Percentiles rank a stretch among this genome's conserved stretches.
Evolutionary conservation across 1,139 yeast species (phyloP).

Genomic region (Debaryomyces subglobosus): DNA sequence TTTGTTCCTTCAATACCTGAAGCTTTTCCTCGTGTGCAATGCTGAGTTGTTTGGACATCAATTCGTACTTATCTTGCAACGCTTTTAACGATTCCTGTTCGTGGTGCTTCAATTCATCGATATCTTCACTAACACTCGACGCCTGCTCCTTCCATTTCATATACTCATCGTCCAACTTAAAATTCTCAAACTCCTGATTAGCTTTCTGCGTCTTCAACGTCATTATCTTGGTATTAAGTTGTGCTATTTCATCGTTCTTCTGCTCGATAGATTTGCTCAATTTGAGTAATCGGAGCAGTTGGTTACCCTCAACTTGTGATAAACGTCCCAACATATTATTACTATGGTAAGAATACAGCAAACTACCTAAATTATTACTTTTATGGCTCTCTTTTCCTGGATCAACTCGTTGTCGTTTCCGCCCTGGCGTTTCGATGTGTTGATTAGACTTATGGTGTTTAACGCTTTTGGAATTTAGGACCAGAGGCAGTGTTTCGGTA

Average conservation of each 20-base stretch:
- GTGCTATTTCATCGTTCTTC: constrained; percentile 21
- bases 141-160: constrained; percentile 25
- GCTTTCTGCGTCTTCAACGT: constrained; percentile 42
- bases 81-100: constrained; percentile 30
- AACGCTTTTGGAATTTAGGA: not conserved
- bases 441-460: not conserved
- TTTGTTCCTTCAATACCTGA: constrained; percentile 40
- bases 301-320: constrained; percentile 16
- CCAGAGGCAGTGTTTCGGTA: not conserved
- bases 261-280: constrained; percentile 18
- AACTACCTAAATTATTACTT: not conserved
- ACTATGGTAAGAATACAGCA: constrained; percentile 1
- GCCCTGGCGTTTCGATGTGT: constrained; percentile 1
- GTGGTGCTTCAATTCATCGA: constrained; percentile 33
- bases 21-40: constrained; percentile 38
- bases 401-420: constrained; percentile 2
- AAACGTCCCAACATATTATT: constrained; percentile 10
- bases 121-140: constrained; percentile 24
- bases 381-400: not conserved
- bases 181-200: constrained; percentile 37
- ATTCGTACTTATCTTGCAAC: constrained; percentile 36
- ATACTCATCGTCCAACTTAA: constrained; percentile 41
- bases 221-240: constrained; percentile 26
- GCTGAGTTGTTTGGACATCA: constrained; percentile 36
- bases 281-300: constrained; percentile 12